Evolutionary conservation across 1,284 basidiomycete species (phyloP), one percentile per base, ranked within the genome.

Genomic region (Trichosporon inkin): DNA sequence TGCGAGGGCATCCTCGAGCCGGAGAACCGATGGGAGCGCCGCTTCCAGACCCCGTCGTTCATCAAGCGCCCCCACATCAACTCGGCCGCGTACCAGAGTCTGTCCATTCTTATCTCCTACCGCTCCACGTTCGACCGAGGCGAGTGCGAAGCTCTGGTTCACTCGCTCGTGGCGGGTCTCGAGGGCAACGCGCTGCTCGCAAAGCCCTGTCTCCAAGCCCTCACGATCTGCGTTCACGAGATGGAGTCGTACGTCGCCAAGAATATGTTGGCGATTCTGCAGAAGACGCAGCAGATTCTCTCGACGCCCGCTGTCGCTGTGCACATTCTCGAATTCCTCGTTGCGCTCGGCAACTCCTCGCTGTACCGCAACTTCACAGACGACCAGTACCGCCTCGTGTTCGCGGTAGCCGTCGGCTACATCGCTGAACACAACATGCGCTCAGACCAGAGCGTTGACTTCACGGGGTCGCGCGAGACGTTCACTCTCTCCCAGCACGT

Each of bases 401-500:
- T 99, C 71, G 92, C 89, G 10, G 92, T 99, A 22, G 92, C 94
- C 8, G 80, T 98, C 62, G 90, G 94, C 74, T 99, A 97, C 78
- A 87, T 99, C 60, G 89, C 93, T 67, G 86, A 93, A 68, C 92
- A 97, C 61, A 78, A 73, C 60, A 71, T 70, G 56, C 69, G 69
- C 57, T 70, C 68, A 32, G 75, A 71, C 64, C 65, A 62, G 62
- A 67, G 74, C 11, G 78, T 79, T 82, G 87, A 72, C 80, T 84
- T 68, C 81, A 86, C 66, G 76, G 83, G 57, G 53, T 83, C 84
- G 81, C 66, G 85, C 54, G 76, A 76, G 62, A 89, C 88, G 1
- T 95, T 90, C 84, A 91, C 94, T 3, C 83, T 98, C 49, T 91
- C 92, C 6, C 94, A 99, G 77, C 93, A 98, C 72, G 92, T 99